Evolutionary conservation across 306 rosid genomes (phyloP).

Genomic region (Adenanthera pavonina): DNA sequence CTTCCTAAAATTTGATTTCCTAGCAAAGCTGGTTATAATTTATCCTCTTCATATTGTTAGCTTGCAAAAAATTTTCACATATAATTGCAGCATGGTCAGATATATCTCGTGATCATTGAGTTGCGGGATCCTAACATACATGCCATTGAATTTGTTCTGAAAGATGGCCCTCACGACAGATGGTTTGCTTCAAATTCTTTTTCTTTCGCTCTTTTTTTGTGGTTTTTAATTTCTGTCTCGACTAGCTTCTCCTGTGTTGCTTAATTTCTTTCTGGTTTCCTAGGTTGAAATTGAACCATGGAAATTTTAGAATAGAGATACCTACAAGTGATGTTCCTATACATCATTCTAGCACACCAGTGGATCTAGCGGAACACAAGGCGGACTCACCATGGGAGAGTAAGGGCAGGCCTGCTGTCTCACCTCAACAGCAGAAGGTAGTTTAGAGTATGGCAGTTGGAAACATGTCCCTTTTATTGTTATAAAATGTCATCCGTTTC

Average conservation of each 20-base stretch:
- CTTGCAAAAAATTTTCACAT: neutral
- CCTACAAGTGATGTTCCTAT: constrained; percentile 38
- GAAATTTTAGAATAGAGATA: constrained; percentile 46
- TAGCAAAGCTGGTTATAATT: neutral
- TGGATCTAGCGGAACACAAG: constrained; percentile 37
- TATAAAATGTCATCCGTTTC: neutral
- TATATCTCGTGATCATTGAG: constrained; percentile 42
- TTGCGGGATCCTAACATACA: constrained; percentile 47
- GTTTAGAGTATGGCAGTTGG: neutral
- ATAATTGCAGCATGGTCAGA: constrained; percentile 43
- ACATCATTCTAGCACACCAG: constrained; percentile 19
- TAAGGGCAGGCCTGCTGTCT: constrained; percentile 38
- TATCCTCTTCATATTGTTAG: neutral
- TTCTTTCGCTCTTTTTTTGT: neutral
- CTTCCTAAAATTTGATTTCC: neutral
- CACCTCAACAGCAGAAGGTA: constrained; percentile 46
- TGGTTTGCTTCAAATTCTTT: constrained; percentile 36
- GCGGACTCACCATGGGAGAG: constrained; percentile 38
- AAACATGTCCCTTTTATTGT: neutral
- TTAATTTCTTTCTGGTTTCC: neutral
- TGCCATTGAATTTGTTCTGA: constrained; percentile 49
- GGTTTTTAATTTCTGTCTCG: neutral
- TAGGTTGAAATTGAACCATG: constrained; percentile 48
- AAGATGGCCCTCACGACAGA: constrained; percentile 41
- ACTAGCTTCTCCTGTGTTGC: neutral